Base-by-base conservation (phyloP, 2,329 filamentous ascomycete species). In the Blastomyces gilchristii region DNA sequence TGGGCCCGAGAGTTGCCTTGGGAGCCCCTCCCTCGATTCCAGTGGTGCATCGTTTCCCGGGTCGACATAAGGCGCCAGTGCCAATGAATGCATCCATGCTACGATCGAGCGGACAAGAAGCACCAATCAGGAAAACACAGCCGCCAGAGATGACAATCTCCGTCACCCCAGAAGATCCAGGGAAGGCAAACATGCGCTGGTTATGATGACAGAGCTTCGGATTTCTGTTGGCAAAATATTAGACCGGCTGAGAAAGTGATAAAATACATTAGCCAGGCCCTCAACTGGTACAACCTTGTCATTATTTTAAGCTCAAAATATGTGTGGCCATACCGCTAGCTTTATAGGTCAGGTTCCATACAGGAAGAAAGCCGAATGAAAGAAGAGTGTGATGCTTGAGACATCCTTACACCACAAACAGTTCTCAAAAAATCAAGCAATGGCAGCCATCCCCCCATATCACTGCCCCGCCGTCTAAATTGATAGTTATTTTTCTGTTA, bases 141-240 rank as follows among this genome's bases (percentile, higher is more conserved):
- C 43, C 14, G 43, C 16, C 43, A 45, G 43, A 45, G 9, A 45
- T 45, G 7, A 45, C 43, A 45, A 45, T 45, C 14, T 45, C 43
- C 14, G 16, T 45, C 43, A n/a, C 16, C 43, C 16, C 43, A 45
- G 43, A 45, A 45, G 16, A 45, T 18, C 16, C 43, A 45, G 16
- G 16, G 16, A 45, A 45, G 43, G 16, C 16, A 45, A 45, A 45
- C 43, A 45, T 45, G 16, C 16, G 14, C 12, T 45, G 43, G 43
- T 45, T 6, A 45, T 45, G 43, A 52, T 52, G 49, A 22, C 49
- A 52, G 49, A n/a, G 49, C 49, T 52, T 52, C 22, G 49, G 22
- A 52, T 52, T 52, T 52, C 49, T 52, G 49, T 52, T 52, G 49
- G 49, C 49, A 52, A 52, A 52, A 52, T 52, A 52, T 52, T 52